Evolutionary conservation across 192 early-diverging fungal genomes (phyloP).

Genomic region (Rhizoclosmatium sp.): DNA sequence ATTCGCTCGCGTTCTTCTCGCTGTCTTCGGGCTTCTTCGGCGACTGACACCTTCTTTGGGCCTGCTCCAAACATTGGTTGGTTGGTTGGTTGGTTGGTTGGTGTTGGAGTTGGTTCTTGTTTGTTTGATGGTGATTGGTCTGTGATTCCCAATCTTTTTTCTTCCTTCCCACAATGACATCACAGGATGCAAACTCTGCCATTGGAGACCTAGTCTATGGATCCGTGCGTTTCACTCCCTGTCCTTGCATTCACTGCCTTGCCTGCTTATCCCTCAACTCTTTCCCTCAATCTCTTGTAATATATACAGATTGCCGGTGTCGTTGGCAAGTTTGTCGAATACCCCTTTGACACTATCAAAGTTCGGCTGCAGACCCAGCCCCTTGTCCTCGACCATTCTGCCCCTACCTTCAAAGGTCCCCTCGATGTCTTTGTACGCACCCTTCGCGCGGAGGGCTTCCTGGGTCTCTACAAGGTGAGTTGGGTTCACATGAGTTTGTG

Average conservation of each 20-base stretch:
- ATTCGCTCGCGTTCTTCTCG: slow-evolving; percentile 9
- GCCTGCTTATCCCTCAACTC: not conserved
- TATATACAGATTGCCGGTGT: slow-evolving; percentile 78
- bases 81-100: not conserved
- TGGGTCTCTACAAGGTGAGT: slow-evolving; percentile 87
- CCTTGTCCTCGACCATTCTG: slow-evolving; percentile 43
- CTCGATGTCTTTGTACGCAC: slow-evolving; percentile 83
- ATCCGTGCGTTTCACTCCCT: not conserved
- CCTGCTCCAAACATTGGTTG: not conserved
- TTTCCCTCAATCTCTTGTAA: too few relatives aligned
- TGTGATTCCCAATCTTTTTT: not conserved
- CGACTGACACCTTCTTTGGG: slow-evolving; percentile 13
- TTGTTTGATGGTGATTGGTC: not conserved
- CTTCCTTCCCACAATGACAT: not conserved
- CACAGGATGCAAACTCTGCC: not conserved
- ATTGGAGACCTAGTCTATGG: slow-evolving; percentile 13
- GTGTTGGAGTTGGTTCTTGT: not conserved
- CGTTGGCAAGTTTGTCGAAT: slow-evolving; percentile 87
- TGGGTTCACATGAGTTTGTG: too few relatives aligned
- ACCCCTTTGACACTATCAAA: slow-evolving; percentile 91
- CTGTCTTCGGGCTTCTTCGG: slow-evolving; percentile 19
- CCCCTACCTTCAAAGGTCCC: slow-evolving; percentile 72
- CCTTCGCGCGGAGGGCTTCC: slow-evolving; percentile 77
- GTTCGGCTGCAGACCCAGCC: slow-evolving; percentile 92
- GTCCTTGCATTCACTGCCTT: not conserved